Evolutionary conservation across 352 stramenopile genomes (phyloP).

Genomic region (Phytopythium helicoides): DNA sequence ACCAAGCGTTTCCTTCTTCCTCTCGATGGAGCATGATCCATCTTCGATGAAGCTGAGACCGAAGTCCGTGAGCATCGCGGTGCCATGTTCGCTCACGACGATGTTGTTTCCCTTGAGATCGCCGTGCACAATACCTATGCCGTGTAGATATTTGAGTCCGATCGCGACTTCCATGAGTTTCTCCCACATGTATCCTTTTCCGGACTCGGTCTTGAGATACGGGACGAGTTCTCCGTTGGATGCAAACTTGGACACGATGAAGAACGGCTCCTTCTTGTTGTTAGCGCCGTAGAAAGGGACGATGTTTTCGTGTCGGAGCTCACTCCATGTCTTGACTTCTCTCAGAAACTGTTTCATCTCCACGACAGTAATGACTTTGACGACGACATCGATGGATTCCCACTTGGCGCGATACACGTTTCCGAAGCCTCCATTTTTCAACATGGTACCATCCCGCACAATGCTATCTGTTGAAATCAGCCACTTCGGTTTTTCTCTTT

Average conservation of each 20-base stretch:
- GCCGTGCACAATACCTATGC: conserved; percentile 4
- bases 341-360: conserved; percentile 4
- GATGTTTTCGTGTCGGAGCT: conserved; percentile 4
- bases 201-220: not conserved
- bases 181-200: not conserved
- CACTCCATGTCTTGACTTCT: not conserved
- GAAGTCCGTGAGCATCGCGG: conserved; percentile 8
- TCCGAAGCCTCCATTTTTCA: not conserved
- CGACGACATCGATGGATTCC: not conserved
- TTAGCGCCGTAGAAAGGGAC: conserved; percentile 6
- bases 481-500: not conserved
- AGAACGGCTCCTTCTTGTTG: conserved; percentile 3
- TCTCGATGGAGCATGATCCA: conserved; percentile 4
- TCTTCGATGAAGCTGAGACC: conserved; percentile 6
- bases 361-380: not conserved
- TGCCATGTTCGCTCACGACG: conserved; percentile 2
- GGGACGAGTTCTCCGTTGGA: not conserved
- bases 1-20: conserved; percentile 1
- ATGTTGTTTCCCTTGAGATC: conserved; percentile 6
- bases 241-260: conserved; percentile 8
- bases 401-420: conserved; percentile 5
- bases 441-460: not conserved
- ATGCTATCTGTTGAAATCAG: not conserved
- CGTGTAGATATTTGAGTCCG: conserved; percentile 2
- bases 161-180: conserved; percentile 5